Conservation (phyloP, 768 basidiomycete genomes). For the Amanita molliuscula region DNA sequence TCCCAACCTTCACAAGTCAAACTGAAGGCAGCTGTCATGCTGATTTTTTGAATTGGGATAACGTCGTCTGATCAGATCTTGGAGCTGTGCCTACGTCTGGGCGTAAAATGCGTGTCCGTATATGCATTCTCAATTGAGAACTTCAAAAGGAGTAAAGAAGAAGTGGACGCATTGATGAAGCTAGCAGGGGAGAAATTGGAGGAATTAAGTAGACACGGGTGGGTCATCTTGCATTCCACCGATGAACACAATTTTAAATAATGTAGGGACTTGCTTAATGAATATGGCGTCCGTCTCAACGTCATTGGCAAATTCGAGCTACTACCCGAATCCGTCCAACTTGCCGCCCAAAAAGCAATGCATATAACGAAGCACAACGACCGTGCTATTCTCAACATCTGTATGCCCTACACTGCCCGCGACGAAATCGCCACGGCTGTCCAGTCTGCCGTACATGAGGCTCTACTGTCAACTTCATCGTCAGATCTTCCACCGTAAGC, state of each 20-base stretch:
- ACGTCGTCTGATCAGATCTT: constrained; percentile 44
- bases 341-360: constrained; percentile 63
- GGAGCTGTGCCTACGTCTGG: constrained; percentile 74
- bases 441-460: constrained; percentile 34
- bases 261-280: constrained; percentile 66
- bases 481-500: neutral
- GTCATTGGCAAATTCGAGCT: constrained; percentile 68
- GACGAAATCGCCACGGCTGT: constrained; percentile 89
- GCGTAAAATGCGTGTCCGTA: constrained; percentile 78
- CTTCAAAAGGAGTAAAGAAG: constrained; percentile 78
- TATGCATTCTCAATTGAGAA: constrained; percentile 99
- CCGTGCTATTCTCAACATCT: constrained; percentile 76
- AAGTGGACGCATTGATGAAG: constrained; percentile 84
- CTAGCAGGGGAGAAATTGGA: constrained; percentile 68
- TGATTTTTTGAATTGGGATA: neutral
- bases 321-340: constrained; percentile 70
- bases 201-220: constrained; percentile 80
- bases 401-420: constrained; percentile 85
- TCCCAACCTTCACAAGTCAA: neutral
- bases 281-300: constrained; percentile 77
- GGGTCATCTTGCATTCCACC: constrained; percentile 16
- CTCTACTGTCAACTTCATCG: constrained; percentile 15
- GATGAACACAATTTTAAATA: neutral
- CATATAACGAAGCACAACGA: constrained; percentile 64
- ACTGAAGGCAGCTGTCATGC: neutral